Percentiles rank a stretch among this genome's conserved stretches.
phyloP scores from a whole-genome alignment of 306 rosid genomes.

The Cotoneaster glaucophyllus region DNA sequence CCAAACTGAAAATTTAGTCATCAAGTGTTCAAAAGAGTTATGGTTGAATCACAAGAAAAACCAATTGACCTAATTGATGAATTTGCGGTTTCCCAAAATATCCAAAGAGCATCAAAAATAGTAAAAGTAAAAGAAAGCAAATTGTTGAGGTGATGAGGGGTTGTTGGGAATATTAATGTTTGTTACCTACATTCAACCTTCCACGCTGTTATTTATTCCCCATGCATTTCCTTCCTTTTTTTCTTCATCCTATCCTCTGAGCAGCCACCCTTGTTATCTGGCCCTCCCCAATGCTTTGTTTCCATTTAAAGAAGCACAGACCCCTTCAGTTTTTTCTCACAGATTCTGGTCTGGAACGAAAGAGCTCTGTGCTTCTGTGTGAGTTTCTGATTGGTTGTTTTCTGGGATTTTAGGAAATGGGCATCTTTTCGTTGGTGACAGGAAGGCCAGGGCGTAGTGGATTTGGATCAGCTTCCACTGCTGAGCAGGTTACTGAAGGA shows the following conservation, averaged over 20 bases:
- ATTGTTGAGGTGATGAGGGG: too few species aligned
- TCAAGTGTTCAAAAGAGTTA: too few species aligned
- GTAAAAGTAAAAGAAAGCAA: too few species aligned
- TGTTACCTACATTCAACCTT: conserved; percentile 21
- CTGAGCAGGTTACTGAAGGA: conserved; percentile 56
- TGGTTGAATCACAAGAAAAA: too few species aligned
- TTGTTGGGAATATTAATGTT: neutral
- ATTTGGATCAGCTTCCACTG: conserved; percentile 86
- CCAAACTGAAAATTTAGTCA: too few species aligned
- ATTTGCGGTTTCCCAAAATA: too few species aligned
- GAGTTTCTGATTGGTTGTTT: neutral
- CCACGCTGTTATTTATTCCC: neutral
- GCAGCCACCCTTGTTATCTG: neutral
- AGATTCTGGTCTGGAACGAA: too few species aligned
- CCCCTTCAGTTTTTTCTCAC: neutral
- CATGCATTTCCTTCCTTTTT: conserved; percentile 24
- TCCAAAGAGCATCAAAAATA: too few species aligned
- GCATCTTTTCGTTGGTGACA: conserved; percentile 49
- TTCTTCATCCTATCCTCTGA: neutral
- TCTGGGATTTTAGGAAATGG: conserved; percentile 12
- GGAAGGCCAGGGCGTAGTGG: conserved; percentile 76
- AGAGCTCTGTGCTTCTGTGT: neutral
- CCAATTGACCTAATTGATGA: too few species aligned
- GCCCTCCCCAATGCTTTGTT: neutral
- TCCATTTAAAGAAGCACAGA: neutral